Conservation (phyloP, 2,329 filamentous ascomycete species). For the Trichoderma sp. region DNA sequence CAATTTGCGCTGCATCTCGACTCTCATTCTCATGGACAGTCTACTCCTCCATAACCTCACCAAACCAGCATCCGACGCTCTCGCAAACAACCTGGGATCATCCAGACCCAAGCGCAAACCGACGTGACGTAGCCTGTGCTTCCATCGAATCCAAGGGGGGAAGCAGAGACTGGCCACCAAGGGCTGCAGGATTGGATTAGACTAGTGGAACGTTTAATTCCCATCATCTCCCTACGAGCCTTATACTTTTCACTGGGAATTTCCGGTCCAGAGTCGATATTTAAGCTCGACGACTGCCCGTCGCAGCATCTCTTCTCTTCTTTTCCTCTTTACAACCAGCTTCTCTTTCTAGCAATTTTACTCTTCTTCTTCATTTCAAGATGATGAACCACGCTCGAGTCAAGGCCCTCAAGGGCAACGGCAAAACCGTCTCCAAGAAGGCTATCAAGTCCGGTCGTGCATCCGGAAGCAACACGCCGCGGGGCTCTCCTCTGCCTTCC, state of each 20-base stretch:
- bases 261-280: background rate
- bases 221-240: background rate
- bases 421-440: slow-evolving; percentile 71
- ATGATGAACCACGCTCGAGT: slow-evolving; percentile 64
- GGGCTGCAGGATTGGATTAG: background rate
- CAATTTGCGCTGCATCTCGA: background rate
- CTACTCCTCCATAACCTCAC: slow-evolving; percentile 6
- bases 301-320: background rate
- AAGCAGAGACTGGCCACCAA: background rate
- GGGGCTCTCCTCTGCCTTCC: slow-evolving; percentile 60
- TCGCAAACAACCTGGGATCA: slow-evolving; percentile 1
- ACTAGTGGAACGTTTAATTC: background rate
- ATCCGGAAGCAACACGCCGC: slow-evolving; percentile 57
- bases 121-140: slow-evolving; percentile 16
- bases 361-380: background rate
- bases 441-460: slow-evolving; percentile 57
- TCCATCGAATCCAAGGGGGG: background rate
- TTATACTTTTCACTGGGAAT: background rate
- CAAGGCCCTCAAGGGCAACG: slow-evolving; percentile 66
- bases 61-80: background rate
- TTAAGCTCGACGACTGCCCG: background rate
- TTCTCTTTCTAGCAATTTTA: background rate
- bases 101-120: slow-evolving; percentile 13
- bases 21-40: slow-evolving; percentile 23
- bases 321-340: background rate